Evolutionary conservation across 2,329 filamentous ascomycete species (phyloP).

Genomic region (Xylaria sp.): DNA sequence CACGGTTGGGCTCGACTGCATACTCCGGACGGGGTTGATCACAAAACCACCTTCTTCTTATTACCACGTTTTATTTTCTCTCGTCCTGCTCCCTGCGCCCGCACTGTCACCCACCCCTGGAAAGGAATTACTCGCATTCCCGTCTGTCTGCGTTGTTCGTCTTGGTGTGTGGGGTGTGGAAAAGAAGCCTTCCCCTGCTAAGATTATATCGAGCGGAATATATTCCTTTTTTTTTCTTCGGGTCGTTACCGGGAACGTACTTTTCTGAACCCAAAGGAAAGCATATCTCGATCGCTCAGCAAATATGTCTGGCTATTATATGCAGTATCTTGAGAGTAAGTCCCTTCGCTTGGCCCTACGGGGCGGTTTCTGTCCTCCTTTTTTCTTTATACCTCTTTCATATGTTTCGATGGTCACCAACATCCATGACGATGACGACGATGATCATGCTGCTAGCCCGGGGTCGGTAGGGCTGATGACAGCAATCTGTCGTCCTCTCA

Average conservation of each 20-base stretch:
- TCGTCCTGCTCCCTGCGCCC: constrained; percentile 8
- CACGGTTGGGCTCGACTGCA: constrained; percentile 53
- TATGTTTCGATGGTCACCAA: constrained; percentile 16
- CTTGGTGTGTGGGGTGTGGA: constrained; percentile 29
- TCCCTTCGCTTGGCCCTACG: constrained; percentile 30
- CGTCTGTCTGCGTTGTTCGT: constrained; percentile 21
- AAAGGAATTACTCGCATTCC: constrained; percentile 25
- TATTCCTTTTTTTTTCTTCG: constrained; percentile 26
- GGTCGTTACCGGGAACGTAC: constrained; percentile 22
- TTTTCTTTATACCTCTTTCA: background rate
- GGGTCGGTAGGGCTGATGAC: constrained; percentile 30
- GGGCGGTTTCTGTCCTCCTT: constrained; percentile 3
- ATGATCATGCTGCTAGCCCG: constrained; percentile 27
- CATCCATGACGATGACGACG: constrained; percentile 29
- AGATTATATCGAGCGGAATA: constrained; percentile 19
- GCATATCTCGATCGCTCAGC: constrained; percentile 19
- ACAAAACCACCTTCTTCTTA: constrained; percentile 20
- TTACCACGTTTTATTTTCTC: constrained; percentile 30
- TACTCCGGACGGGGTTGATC: constrained; percentile 31
- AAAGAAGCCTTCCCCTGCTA: constrained; percentile 17
- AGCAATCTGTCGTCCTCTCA: constrained; percentile 31
- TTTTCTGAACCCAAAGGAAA: constrained; percentile 6
- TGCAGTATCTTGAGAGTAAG: constrained; percentile 72
- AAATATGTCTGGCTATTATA: constrained; percentile 60
- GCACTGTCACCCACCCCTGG: constrained; percentile 25